Evolutionary conservation across 768 basidiomycete species (phyloP).

Genomic region (Tubosaeta brunneosetosa): DNA sequence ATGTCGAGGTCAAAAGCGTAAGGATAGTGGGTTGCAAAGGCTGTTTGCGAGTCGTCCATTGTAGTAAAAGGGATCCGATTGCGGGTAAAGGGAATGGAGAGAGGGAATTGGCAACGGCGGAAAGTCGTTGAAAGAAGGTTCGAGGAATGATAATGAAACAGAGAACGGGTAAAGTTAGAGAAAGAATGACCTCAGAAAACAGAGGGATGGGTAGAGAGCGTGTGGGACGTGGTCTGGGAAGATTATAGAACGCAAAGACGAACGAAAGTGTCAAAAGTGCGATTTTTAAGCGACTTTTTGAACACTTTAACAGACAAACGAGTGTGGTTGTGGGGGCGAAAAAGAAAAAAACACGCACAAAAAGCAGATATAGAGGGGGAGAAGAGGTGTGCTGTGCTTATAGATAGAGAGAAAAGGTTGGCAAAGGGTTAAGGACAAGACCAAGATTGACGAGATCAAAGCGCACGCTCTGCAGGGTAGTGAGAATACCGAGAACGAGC

Average conservation of each 20-base stretch:
- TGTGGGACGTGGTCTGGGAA: slow-evolving; percentile 33
- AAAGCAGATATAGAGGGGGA: slow-evolving; percentile 30
- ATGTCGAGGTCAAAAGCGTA: slow-evolving; percentile 85
- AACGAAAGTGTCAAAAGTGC: slow-evolving; percentile 26
- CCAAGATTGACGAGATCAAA: slow-evolving; percentile 32
- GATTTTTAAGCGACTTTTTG: slow-evolving; percentile 24
- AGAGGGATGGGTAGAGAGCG: slow-evolving; percentile 41
- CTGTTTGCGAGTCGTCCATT: slow-evolving; percentile 75
- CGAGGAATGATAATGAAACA: slow-evolving; percentile 41
- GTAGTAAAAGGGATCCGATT: slow-evolving; percentile 22
- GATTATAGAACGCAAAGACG: slow-evolving; percentile 21
- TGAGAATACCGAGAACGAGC: background rate
- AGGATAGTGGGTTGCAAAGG: slow-evolving; percentile 64
- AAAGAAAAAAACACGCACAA: slow-evolving; percentile 39
- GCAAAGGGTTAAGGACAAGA: slow-evolving; percentile 32
- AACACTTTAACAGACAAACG: slow-evolving; percentile 28
- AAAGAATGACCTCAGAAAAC: slow-evolving; percentile 39
- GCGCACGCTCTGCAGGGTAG: slow-evolving; percentile 18
- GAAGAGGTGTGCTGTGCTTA: slow-evolving; percentile 36
- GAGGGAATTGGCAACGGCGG: slow-evolving; percentile 48
- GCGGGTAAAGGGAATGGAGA: slow-evolving; percentile 35
- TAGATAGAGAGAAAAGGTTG: slow-evolving; percentile 36
- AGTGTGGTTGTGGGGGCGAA: slow-evolving; percentile 27
- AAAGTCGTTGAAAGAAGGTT: slow-evolving; percentile 35
- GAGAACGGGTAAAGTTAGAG: slow-evolving; percentile 51